phyloP scores from a whole-genome alignment of 768 basidiomycete species.

The Russula olivacea region DNA sequence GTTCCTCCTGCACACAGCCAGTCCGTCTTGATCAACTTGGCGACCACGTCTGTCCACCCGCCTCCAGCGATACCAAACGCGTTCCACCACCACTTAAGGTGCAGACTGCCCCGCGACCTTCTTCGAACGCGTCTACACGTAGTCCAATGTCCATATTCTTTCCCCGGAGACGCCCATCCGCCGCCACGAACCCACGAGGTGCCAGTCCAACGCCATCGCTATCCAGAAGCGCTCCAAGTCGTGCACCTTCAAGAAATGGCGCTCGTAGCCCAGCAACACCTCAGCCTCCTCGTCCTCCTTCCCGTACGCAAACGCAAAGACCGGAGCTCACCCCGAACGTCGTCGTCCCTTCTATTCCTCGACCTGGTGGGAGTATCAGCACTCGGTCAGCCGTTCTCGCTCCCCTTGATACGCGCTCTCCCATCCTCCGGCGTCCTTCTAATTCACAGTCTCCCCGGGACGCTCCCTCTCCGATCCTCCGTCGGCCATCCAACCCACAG shows the following conservation, averaged over 20 bases:
- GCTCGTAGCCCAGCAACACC: neutral
- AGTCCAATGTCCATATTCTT: neutral
- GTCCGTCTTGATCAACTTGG: constrained; percentile 70
- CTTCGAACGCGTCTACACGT: neutral
- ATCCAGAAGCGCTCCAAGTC: neutral
- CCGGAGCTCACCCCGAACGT: neutral
- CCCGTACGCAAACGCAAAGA: neutral
- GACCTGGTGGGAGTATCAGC: constrained; percentile 18
- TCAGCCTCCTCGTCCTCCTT: neutral
- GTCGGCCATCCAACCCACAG: constrained; percentile 8
- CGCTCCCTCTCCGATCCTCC: neutral
- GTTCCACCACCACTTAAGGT: constrained; percentile 21
- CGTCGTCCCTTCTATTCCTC: neutral
- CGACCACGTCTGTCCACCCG: constrained; percentile 60
- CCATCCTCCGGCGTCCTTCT: neutral
- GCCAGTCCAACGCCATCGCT: neutral
- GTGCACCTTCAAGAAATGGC: constrained; percentile 1
- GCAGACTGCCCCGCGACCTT: constrained; percentile 4
- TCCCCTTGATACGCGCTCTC: neutral
- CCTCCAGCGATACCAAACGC: constrained; percentile 38
- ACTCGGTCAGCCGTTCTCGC: constrained; percentile 26
- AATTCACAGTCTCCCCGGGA: constrained; percentile 11
- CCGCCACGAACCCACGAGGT: neutral
- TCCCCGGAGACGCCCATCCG: neutral
- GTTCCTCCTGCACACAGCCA: constrained; percentile 65